Conservation (phyloP, 805 yeast species). For the Cyberlindnera mycetangii region DNA sequence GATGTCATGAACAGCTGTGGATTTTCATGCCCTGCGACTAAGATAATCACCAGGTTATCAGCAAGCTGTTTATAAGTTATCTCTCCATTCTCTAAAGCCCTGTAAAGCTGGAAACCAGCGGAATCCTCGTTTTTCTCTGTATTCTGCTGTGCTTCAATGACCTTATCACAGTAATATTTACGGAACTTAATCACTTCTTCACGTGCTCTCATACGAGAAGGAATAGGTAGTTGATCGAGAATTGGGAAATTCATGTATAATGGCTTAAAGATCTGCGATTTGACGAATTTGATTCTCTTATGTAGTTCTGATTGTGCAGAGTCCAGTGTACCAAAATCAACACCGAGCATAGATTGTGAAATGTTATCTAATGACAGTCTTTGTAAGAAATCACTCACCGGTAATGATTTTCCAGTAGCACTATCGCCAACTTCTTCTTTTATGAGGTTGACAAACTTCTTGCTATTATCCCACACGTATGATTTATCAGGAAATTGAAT, state of each 20-base stretch:
- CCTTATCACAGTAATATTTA: constrained; percentile 32
- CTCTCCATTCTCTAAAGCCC: constrained; percentile 35
- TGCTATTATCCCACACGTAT: constrained; percentile 39
- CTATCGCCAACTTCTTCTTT: constrained; percentile 15
- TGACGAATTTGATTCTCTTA: constrained; percentile 39
- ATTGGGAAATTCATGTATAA: constrained; percentile 53
- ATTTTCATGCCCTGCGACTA: constrained; percentile 65
- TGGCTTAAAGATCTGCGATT: constrained; percentile 53
- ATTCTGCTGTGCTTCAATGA: constrained; percentile 32
- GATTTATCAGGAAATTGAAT: constrained; percentile 46
- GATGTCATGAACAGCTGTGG: constrained; percentile 53
- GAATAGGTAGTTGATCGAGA: constrained; percentile 47
- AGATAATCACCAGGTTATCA: constrained; percentile 52
- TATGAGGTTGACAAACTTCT: constrained; percentile 31
- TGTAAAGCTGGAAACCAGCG: constrained; percentile 41
- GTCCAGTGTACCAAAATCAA: constrained; percentile 41
- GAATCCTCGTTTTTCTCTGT: constrained; percentile 28
- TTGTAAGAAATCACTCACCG: constrained; percentile 43
- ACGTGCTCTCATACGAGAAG: constrained; percentile 43
- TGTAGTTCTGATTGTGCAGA: constrained; percentile 34
- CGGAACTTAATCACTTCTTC: constrained; percentile 42
- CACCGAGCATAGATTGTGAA: constrained; percentile 48
- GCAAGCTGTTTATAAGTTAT: constrained; percentile 45
- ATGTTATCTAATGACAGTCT: constrained; percentile 46
- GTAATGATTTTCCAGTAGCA: constrained; percentile 12